Percentiles rank a stretch among this genome's conserved stretches.
Evolutionary conservation across 2,329 filamentous ascomycete genomes (phyloP).

Genomic region (Botrytis hyacinthi): DNA sequence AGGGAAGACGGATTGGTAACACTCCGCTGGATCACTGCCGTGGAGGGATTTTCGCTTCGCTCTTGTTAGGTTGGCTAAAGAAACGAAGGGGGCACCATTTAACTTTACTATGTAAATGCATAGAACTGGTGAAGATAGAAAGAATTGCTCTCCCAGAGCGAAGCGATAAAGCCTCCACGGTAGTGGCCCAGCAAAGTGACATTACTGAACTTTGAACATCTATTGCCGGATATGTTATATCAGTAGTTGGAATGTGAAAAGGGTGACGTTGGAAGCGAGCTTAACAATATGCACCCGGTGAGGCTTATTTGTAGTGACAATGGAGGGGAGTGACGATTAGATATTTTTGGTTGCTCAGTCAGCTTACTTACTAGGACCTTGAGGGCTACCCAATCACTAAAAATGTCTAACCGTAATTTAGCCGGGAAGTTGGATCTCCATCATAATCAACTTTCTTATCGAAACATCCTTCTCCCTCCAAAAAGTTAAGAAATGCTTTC

Average conservation of each 20-base stretch:
- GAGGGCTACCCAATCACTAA: neutral
- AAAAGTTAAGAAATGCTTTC: slow-evolving; percentile 6
- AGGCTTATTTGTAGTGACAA: neutral
- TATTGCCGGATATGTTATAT: neutral
- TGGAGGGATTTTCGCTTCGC: neutral
- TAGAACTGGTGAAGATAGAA: neutral
- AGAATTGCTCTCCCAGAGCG: neutral
- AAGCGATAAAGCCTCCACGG: neutral
- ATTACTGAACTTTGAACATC: neutral
- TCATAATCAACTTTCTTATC: slow-evolving; percentile 10
- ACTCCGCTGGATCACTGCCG: neutral
- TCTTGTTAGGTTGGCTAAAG: neutral
- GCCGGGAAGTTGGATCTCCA: slow-evolving; percentile 6
- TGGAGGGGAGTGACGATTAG: neutral
- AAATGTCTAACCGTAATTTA: slow-evolving; percentile 9
- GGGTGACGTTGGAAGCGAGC: neutral
- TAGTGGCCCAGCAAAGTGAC: neutral
- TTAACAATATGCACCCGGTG: neutral
- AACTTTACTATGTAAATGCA: neutral
- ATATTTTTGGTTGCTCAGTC: neutral
- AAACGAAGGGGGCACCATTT: neutral
- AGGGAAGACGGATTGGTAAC: neutral
- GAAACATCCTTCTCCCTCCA: neutral
- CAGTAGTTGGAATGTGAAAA: neutral
- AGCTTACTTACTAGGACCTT: neutral